Evolutionary conservation across 2,329 filamentous ascomycete species (phyloP).

Genomic region (Pseudocercospora pini-densiflorae): DNA sequence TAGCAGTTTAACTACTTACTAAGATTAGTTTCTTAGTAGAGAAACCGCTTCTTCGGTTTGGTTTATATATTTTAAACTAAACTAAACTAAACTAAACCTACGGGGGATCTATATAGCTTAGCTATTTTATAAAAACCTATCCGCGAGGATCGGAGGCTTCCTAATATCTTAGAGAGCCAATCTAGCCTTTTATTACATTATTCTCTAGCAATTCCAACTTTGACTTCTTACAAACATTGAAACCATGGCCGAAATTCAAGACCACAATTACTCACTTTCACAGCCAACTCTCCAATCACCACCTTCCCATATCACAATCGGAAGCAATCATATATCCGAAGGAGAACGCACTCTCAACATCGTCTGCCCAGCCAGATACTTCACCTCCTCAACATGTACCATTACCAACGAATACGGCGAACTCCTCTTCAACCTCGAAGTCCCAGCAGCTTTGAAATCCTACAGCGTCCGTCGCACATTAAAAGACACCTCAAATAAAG

Average conservation of each 20-base stretch:
- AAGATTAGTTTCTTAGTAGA: too few relatives aligned
- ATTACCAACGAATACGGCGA: neutral
- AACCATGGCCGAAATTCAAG: neutral
- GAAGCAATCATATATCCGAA: neutral
- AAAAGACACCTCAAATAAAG: neutral
- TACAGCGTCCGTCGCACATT: neutral
- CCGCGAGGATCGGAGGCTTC: neutral
- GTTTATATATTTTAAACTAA: too few relatives aligned
- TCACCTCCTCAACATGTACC: neutral
- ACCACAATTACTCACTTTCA: neutral
- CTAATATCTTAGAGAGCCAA: neutral
- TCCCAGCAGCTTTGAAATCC: neutral
- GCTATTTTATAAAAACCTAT: neutral
- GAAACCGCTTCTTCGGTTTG: too few relatives aligned
- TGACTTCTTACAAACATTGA: neutral
- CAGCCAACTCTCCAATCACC: neutral
- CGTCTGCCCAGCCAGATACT: neutral
- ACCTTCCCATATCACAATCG: neutral
- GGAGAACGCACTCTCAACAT: neutral
- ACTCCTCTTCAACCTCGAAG: neutral
- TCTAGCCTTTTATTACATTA: too few relatives aligned
- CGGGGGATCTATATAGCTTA: neutral
- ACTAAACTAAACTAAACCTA: too few relatives aligned
- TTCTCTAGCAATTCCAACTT: too few relatives aligned
- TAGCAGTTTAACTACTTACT: too few relatives aligned